Percentiles rank a stretch among this genome's conserved stretches.
These are phyloP conservation scores for Magnaporthiopsis rhizophila DNA, from an alignment of 2,329 filamentous ascomycete species.

Conservation along the genomic window DNA sequence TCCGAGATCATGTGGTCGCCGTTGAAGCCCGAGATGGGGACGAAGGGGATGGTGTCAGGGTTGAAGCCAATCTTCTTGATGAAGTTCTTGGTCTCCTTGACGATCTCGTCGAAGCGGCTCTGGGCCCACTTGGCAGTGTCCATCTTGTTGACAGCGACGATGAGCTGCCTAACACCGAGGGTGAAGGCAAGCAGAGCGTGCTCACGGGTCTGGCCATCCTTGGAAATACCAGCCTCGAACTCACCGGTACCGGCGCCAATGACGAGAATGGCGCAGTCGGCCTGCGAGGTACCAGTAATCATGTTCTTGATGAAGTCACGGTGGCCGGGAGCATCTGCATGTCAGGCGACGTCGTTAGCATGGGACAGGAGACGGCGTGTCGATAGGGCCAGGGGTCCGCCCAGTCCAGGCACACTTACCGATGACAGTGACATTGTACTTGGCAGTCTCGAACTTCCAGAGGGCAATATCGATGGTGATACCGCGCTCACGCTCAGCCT, in stretches of 20 bases:
- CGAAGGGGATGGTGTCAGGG: constrained; percentile 97
- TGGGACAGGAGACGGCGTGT: not conserved
- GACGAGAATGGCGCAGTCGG: constrained; percentile 99
- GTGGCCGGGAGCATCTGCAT: constrained; percentile 86
- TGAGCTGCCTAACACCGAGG: constrained; percentile 99
- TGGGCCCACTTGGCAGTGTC: constrained; percentile 98
- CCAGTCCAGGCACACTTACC: constrained; percentile 44
- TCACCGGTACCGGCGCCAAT: constrained; percentile 99
- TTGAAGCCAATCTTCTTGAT: constrained; percentile 99
- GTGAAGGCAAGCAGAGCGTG: constrained; percentile 99
- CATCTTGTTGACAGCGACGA: constrained; percentile 99
- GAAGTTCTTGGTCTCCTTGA: constrained; percentile 99
- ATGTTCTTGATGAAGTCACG: constrained; percentile 99
- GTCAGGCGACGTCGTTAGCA: not conserved
- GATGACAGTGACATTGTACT: constrained; percentile 97
- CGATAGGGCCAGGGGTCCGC: not conserved
- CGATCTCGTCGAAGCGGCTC: constrained; percentile 95
- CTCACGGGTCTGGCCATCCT: constrained; percentile 99
- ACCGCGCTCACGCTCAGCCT: constrained; percentile 99
- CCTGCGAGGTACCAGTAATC: constrained; percentile 99
- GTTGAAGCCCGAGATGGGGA: constrained; percentile 99
- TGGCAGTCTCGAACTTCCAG: constrained; percentile 99
- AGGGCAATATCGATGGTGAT: constrained; percentile 99
- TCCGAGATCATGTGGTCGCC: constrained; percentile 97
- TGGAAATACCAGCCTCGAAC: constrained; percentile 99